A percentile compares a stretch with the other conserved stretches of the same genome.
These are phyloP conservation scores for Sugiyamaella novakii DNA, from an alignment of 1,139 yeast genomes.

Conservation along the genomic window DNA sequence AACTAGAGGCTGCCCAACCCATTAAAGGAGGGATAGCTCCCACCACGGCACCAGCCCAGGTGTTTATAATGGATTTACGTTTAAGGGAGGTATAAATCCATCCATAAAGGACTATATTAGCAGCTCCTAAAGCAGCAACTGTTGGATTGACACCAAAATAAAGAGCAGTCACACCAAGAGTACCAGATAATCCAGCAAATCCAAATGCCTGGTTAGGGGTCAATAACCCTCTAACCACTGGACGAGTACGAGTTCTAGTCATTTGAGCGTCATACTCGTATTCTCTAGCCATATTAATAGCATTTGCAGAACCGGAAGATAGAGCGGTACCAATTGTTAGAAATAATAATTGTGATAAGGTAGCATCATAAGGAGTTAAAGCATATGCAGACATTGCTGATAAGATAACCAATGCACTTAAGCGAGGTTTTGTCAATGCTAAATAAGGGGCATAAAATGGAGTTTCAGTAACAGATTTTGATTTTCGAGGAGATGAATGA, in stretches of 20 bases:
- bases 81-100: slow-evolving; percentile 92
- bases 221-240: slow-evolving; percentile 83
- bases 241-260: slow-evolving; percentile 88
- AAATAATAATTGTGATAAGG: slow-evolving; percentile 67
- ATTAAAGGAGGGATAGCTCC: slow-evolving; percentile 98
- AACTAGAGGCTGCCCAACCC: slow-evolving; percentile 98
- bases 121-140: slow-evolving; percentile 75
- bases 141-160: slow-evolving; percentile 82
- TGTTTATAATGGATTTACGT: slow-evolving; percentile 78
- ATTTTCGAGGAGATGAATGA: slow-evolving; percentile 14
- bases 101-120: slow-evolving; percentile 78
- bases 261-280: slow-evolving; percentile 84
- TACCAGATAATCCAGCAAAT: slow-evolving; percentile 77
- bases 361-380: slow-evolving; percentile 77
- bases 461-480: slow-evolving; percentile 3
- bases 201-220: slow-evolving; percentile 74
- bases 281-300: slow-evolving; percentile 96
- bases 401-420: slow-evolving; percentile 83
- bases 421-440: slow-evolving; percentile 83
- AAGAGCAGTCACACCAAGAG: slow-evolving; percentile 67
- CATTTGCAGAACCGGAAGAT: slow-evolving; percentile 92
- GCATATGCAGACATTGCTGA: slow-evolving; percentile 95
- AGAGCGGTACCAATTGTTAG: slow-evolving; percentile 84
- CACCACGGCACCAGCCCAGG: slow-evolving; percentile 98
- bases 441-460: slow-evolving; percentile 49